These are phyloP conservation scores for Galeopsis tetrahit DNA, from an alignment of 257 asterid species.

Conservation along the genomic window DNA sequence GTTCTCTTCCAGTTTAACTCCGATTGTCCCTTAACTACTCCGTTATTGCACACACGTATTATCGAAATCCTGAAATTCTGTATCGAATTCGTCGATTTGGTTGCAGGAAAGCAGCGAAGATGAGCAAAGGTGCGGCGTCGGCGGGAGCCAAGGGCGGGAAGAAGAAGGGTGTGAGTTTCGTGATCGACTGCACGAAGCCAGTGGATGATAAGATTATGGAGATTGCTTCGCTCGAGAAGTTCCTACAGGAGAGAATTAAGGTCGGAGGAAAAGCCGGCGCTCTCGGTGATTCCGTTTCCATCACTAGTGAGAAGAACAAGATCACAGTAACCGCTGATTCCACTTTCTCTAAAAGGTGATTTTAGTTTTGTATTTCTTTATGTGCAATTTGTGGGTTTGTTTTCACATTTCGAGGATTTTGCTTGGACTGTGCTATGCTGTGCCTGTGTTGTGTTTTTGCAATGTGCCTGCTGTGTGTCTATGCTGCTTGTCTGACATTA, in stretches of 20 bases:
- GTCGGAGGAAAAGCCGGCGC: slow-evolving; percentile 75
- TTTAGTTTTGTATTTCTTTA: not conserved
- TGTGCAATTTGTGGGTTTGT: not conserved
- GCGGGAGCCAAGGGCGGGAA: slow-evolving; percentile 66
- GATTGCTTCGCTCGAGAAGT: slow-evolving; percentile 67
- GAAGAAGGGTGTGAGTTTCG: slow-evolving; percentile 63
- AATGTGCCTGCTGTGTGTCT: not conserved
- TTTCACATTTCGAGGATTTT: not conserved
- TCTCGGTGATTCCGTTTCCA: slow-evolving; percentile 60
- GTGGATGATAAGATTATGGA: slow-evolving; percentile 74
- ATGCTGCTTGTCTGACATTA: not conserved
- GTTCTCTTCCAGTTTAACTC: not conserved
- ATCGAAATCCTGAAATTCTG: not conserved
- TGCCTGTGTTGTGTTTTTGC: not conserved
- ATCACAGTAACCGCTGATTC: slow-evolving; percentile 60
- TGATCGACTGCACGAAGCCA: slow-evolving; percentile 65
- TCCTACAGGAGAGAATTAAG: slow-evolving; percentile 67
- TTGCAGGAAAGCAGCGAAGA: slow-evolving; percentile 48
- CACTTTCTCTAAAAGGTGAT: slow-evolving; percentile 61
- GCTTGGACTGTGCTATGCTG: not conserved
- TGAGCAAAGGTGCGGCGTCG: slow-evolving; percentile 61
- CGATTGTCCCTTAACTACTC: not conserved
- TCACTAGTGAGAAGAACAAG: slow-evolving; percentile 59
- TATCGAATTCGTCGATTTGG: slow-evolving; percentile 16
- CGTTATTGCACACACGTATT: not conserved